phyloP scores from a whole-genome alignment of 345 rosid genomes.

The Aquilaria yunnanensis region DNA sequence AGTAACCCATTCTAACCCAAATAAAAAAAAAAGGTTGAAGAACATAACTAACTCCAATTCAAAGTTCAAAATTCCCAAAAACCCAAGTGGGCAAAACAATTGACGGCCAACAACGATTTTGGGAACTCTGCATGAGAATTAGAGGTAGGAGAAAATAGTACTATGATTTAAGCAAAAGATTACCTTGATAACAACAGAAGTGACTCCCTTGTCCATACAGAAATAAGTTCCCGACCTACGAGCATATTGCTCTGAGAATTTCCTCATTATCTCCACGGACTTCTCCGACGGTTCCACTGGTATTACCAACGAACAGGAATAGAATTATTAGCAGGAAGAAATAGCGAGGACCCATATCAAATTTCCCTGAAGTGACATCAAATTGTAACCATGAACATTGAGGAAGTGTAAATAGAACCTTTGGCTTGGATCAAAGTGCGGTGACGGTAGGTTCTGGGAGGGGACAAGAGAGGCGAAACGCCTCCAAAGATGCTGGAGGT shows the following conservation, averaged over 20 bases:
- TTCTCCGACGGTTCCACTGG: constrained; percentile 86
- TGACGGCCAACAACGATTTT: no score
- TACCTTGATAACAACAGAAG: constrained; percentile 96
- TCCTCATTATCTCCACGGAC: constrained; percentile 91
- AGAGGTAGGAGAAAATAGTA: no score
- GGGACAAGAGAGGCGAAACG: constrained; percentile 31
- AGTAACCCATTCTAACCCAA: no score
- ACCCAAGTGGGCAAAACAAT: no score
- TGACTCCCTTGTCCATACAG: constrained; percentile 89
- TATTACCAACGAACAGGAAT: neutral
- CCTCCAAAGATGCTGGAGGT: constrained; percentile 33
- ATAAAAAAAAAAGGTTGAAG: no score
- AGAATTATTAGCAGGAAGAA: neutral
- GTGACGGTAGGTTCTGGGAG: constrained; percentile 29
- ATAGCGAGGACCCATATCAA: constrained; percentile 5
- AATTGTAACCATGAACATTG: neutral
- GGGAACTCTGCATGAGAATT: no score
- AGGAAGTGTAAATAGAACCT: constrained; percentile 19
- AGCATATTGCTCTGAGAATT: constrained; percentile 97
- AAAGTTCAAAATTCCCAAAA: no score
- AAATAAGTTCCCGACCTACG: constrained; percentile 91
- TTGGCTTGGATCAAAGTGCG: constrained; percentile 43
- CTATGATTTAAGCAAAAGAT: neutral
- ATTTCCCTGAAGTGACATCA: neutral
- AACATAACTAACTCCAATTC: no score